Percentiles rank a stretch among this genome's conserved stretches.
Conservation (phyloP, 2,329 filamentous ascomycete genomes). For the Daldinia eschscholtzii region DNA sequence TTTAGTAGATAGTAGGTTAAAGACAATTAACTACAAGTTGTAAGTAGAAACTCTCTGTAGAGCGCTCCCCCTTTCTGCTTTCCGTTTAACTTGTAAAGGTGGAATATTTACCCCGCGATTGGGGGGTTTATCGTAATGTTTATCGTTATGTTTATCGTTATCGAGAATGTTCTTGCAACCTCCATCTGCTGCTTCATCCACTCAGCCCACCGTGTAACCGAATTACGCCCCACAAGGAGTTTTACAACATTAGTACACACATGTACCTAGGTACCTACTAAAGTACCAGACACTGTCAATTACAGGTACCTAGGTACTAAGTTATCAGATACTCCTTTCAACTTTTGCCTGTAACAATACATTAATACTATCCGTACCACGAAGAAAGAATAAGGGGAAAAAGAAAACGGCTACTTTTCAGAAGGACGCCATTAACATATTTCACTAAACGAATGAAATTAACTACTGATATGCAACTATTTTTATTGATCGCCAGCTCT, state of each 20-base stretch:
- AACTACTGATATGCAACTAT: not conserved
- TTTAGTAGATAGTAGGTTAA: not conserved
- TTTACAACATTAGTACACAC: not conserved
- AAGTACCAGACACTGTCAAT: not conserved
- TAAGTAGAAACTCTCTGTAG: not conserved
- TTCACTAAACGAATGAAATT: not conserved
- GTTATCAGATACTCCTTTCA: not conserved
- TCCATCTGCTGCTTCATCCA: not conserved
- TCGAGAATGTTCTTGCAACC: constrained; percentile 38
- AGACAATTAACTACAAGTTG: not conserved
- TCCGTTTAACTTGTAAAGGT: constrained; percentile 13
- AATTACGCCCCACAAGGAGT: not conserved
- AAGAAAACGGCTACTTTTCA: no score
- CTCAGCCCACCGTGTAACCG: not conserved
- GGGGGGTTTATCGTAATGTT: constrained; percentile 9
- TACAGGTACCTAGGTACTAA: not conserved
- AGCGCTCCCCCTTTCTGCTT: constrained; percentile 12
- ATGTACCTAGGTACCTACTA: not conserved
- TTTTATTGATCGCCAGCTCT: not conserved
- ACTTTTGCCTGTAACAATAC: not conserved
- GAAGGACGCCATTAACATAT: not conserved
- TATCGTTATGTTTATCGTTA: constrained; percentile 26
- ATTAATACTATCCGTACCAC: not conserved
- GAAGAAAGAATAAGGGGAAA: no score
- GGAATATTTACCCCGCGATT: constrained; percentile 36